These are phyloP conservation scores for Tetradesmus lagerheimii DNA, from an alignment of 139 green algal species.

Conservation along the genomic window DNA sequence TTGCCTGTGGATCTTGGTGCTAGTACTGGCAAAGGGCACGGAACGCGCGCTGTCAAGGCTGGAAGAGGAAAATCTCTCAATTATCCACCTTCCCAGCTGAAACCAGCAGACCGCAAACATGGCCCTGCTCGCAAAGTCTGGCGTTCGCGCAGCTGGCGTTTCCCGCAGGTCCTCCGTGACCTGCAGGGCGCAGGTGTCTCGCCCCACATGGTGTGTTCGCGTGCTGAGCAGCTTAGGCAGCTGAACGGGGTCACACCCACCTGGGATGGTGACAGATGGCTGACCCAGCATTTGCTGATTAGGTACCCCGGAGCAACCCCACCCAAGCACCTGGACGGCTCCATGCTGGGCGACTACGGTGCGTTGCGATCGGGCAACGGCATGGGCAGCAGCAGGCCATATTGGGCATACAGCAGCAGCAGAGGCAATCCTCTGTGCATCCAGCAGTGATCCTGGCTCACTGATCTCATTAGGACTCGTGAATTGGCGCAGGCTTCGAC, in stretches of 20 bases:
- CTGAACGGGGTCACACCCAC: not conserved
- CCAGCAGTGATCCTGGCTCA: not conserved
- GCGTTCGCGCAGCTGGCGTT: not conserved
- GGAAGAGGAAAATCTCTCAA: not conserved
- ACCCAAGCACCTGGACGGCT: slow-evolving; percentile 70
- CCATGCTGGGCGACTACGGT: slow-evolving; percentile 67
- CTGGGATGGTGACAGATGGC: not conserved
- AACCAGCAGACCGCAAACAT: slow-evolving; percentile 5
- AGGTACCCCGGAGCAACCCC: slow-evolving; percentile 71
- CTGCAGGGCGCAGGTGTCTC: not conserved
- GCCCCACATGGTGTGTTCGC: not conserved
- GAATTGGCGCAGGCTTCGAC: slow-evolving; percentile 69
- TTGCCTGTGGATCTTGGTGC: not conserved
- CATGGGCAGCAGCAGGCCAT: not conserved
- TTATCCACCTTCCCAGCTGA: not conserved
- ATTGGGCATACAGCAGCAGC: slow-evolving; percentile 4
- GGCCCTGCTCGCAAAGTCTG: slow-evolving; percentile 1
- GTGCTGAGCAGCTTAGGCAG: not conserved
- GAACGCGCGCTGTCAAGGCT: not conserved
- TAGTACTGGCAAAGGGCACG: not conserved
- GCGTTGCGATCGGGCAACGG: not conserved
- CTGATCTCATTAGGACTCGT: not conserved
- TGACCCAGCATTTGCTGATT: not conserved
- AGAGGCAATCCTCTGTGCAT: not conserved
- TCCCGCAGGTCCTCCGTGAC: not conserved